Evolutionary conservation across 768 basidiomycete species (phyloP).

Genomic region (Lactarius vividus): DNA sequence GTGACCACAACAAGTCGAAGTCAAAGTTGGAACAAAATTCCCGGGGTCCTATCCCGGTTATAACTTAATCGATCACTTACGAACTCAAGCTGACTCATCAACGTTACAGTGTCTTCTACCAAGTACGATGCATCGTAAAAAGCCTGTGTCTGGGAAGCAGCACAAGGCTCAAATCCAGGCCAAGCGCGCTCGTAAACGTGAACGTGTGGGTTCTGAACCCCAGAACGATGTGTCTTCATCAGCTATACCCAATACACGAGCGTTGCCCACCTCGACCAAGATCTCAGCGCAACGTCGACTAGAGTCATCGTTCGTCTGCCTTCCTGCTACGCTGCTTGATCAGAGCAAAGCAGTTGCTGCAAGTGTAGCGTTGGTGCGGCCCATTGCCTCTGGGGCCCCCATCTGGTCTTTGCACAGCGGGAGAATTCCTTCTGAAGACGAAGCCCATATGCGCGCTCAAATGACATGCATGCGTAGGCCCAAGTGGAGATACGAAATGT

Average conservation of each 20-base stretch:
- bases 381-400: slow-evolving; percentile 45
- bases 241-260: slow-evolving; percentile 24
- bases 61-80: neutral
- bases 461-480: slow-evolving; percentile 65
- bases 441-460: slow-evolving; percentile 9
- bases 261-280: slow-evolving; percentile 34
- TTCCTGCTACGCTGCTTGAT: slow-evolving; percentile 59
- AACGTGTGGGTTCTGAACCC: slow-evolving; percentile 63
- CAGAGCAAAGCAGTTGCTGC: slow-evolving; percentile 56
- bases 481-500: slow-evolving; percentile 84
- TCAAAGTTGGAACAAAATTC: too few species aligned
- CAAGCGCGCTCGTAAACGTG: slow-evolving; percentile 83
- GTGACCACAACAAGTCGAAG: neutral
- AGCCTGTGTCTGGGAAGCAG: slow-evolving; percentile 59
- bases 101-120: too few species aligned
- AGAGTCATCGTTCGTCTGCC: slow-evolving; percentile 68
- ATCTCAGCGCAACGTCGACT: slow-evolving; percentile 43
- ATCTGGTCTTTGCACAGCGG: slow-evolving; percentile 31
- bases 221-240: slow-evolving; percentile 30
- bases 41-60: too few species aligned
- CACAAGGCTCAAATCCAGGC: slow-evolving; percentile 71
- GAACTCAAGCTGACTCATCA: neutral
- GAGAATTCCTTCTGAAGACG: slow-evolving; percentile 11
- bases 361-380: slow-evolving; percentile 51
- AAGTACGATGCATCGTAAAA: slow-evolving; percentile 36